Conservation (phyloP, 225 moss, liverwort and hornwort genomes). For the Physcomitrellopsis africana region DNA sequence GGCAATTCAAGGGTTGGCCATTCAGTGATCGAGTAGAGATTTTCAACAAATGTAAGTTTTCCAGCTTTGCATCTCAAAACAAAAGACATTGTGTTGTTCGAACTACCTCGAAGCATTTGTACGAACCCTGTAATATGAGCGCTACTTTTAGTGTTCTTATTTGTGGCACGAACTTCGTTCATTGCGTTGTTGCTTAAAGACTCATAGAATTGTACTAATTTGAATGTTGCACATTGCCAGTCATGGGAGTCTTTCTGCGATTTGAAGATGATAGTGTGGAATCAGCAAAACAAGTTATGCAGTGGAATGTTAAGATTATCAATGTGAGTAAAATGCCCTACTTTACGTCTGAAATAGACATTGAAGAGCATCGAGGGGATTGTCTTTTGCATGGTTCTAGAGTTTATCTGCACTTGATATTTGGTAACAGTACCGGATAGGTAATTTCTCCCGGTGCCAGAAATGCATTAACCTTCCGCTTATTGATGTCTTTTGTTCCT, state of each 20-base stretch:
- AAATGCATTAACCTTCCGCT: conserved; percentile 1
- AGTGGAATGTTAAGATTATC: conserved; percentile 98
- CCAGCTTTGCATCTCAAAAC: conserved; percentile 2
- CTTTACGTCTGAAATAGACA: background rate
- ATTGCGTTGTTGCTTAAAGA: conserved; percentile 4
- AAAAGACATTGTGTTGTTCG: conserved; percentile 13
- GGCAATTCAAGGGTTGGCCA: conserved; percentile 99
- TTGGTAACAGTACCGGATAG: conserved; percentile 2
- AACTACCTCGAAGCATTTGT: background rate
- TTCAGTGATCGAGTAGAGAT: conserved; percentile 95
- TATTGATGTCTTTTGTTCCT: conserved; percentile 17
- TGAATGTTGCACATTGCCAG: conserved; percentile 45
- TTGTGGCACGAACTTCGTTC: background rate
- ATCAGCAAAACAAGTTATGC: conserved; percentile 92
- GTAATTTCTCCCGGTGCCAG: background rate
- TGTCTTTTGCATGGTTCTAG: conserved; percentile 1
- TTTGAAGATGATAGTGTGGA: conserved; percentile 99
- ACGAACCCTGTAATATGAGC: background rate
- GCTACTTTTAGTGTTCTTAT: background rate
- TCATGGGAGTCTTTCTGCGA: conserved; percentile 88
- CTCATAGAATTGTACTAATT: conserved; percentile 14
- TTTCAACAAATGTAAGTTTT: conserved; percentile 78
- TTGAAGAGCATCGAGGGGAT: background rate
- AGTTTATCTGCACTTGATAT: conserved; percentile 10
- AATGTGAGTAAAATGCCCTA: conserved; percentile 58